Evolutionary conservation across 441 rosid species (phyloP).

Genomic region (Pelargonium australe): DNA sequence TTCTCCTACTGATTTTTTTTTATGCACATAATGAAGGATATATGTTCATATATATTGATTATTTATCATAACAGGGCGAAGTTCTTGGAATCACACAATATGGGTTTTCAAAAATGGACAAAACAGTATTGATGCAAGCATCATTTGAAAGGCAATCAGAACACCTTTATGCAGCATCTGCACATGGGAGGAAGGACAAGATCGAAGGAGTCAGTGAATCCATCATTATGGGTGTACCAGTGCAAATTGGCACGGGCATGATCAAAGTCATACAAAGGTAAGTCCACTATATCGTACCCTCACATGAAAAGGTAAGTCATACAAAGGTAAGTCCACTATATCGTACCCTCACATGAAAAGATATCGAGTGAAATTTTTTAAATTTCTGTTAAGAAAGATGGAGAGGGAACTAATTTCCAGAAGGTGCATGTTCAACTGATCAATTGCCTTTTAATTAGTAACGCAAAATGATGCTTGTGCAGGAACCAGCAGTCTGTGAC

Average conservation of each 20-base stretch:
- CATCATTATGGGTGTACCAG: conserved; percentile 96
- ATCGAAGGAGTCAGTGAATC: conserved; percentile 94
- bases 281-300: too few species aligned
- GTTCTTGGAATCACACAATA: conserved; percentile 90
- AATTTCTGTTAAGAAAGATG: too few species aligned
- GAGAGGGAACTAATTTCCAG: too few species aligned
- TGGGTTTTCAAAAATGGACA: conserved; percentile 91
- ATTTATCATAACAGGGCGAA: conserved; percentile 55
- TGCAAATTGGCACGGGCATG: conserved; percentile 82
- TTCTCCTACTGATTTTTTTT: too few species aligned
- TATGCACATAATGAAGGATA: too few species aligned
- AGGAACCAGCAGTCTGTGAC: too few species aligned
- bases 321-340: conserved; percentile 43
- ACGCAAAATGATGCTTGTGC: too few species aligned
- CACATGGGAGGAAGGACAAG: conserved; percentile 60
- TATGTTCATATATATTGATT: too few species aligned
- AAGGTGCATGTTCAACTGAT: too few species aligned
- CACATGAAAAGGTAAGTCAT: conserved; percentile 33
- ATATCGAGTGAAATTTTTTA: neutral
- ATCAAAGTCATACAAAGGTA: conserved; percentile 84
- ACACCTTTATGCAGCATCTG: conserved; percentile 79
- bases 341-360: too few species aligned
- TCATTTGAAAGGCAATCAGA: conserved; percentile 87
- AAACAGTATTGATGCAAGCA: conserved; percentile 87
- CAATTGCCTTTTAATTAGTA: too few species aligned